These are phyloP conservation scores for Smallanthus sonchifolius DNA, from an alignment of 129 eudicot species.

Conservation along the genomic window DNA sequence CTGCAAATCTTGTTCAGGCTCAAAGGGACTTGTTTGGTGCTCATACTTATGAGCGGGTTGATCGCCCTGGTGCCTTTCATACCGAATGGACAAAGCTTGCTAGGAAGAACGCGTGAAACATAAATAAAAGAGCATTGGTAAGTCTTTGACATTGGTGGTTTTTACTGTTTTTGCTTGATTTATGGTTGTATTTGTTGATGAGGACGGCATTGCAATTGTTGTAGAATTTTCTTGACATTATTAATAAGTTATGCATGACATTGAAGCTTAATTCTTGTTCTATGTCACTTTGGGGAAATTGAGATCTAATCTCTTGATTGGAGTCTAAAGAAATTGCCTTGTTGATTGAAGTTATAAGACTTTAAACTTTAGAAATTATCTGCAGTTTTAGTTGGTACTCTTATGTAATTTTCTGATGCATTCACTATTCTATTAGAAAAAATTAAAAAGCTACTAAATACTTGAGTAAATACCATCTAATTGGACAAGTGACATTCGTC, in stretches of 20 bases:
- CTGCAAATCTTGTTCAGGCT: constrained; percentile 97
- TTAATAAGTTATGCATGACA: constrained; percentile 40
- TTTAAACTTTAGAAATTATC: neutral
- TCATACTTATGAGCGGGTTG: constrained; percentile 84
- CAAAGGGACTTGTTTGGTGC: constrained; percentile 98
- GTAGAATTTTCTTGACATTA: constrained; percentile 35
- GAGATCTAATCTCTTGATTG: neutral
- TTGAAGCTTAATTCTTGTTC: constrained; percentile 13
- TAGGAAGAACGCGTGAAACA: constrained; percentile 31
- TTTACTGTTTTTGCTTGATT: constrained; percentile 36
- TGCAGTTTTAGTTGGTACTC: neutral
- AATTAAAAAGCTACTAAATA: neutral
- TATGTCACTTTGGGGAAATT: neutral
- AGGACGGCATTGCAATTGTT: constrained; percentile 46
- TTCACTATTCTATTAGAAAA: too few relatives aligned
- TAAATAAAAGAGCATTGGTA: constrained; percentile 8
- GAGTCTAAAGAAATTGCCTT: neutral
- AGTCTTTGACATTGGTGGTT: constrained; percentile 14
- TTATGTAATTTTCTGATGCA: neutral
- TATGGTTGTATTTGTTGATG: constrained; percentile 38
- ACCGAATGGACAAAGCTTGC: constrained; percentile 98
- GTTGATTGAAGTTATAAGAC: neutral
- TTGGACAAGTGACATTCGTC: neutral
- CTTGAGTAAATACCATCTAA: neutral
- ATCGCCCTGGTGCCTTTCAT: constrained; percentile 68